phyloP scores from a whole-genome alignment of 2,329 filamentous ascomycete species.

The Fusarium devonianum region DNA sequence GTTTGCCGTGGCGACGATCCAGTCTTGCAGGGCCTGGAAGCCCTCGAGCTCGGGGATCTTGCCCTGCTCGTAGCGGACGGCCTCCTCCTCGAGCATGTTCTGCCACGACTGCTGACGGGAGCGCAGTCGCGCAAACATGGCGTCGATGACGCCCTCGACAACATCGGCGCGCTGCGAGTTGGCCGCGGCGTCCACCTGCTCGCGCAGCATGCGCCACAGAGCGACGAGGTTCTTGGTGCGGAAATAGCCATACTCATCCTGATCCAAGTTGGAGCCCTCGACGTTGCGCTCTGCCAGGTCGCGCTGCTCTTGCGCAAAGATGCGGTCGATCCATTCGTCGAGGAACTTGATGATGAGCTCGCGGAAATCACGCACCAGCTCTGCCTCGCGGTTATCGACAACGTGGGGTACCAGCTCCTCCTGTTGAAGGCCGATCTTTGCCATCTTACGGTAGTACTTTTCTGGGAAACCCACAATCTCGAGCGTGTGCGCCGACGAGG shows the following conservation, averaged over 20 bases:
- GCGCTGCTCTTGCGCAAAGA: conserved; percentile 81
- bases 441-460: conserved; percentile 96
- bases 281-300: conserved; percentile 80
- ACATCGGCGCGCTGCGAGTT: conserved; percentile 89
- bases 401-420: conserved; percentile 84
- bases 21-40: conserved; percentile 87
- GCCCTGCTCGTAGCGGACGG: conserved; percentile 71
- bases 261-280: conserved; percentile 79
- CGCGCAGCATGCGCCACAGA: conserved; percentile 96
- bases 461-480: conserved; percentile 95
- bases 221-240: conserved; percentile 91
- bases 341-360: conserved; percentile 94
- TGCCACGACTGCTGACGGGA: conserved; percentile 86
- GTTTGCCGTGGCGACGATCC: conserved; percentile 95
- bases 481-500: conserved; percentile 86
- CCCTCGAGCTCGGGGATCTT: conserved; percentile 65
- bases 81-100: conserved; percentile 86
- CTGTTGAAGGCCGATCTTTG: conserved; percentile 80
- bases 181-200: conserved; percentile 86
- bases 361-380: conserved; percentile 92
- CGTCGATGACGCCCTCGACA: conserved; percentile 92
- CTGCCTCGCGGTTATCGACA: conserved; percentile 86
- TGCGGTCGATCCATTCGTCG: conserved; percentile 97
- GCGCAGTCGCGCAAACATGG: conserved; percentile 90
- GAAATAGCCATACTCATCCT: conserved; percentile 88